phyloP scores from a whole-genome alignment of 2,329 filamentous ascomycete genomes.

The Fusarium stilboides region DNA sequence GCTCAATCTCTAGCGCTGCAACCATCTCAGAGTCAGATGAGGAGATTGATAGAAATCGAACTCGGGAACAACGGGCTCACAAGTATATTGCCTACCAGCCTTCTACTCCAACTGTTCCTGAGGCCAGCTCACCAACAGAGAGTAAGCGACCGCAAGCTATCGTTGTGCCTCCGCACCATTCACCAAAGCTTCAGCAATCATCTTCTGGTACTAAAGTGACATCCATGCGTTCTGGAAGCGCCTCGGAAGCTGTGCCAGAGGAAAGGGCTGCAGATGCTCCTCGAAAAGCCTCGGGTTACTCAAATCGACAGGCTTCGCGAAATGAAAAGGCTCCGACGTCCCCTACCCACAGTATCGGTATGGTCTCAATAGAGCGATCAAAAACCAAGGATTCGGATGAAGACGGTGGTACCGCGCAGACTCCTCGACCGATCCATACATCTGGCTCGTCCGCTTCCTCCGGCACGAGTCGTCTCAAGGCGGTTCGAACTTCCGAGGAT shows the following conservation, averaged over 20 bases:
- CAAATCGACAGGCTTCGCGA: constrained; percentile 41
- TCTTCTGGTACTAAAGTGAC: constrained; percentile 55
- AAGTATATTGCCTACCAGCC: constrained; percentile 46
- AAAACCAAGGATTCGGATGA: constrained; percentile 56
- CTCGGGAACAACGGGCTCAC: constrained; percentile 39
- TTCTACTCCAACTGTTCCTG: constrained; percentile 48
- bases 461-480: constrained; percentile 65
- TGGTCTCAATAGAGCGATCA: constrained; percentile 58
- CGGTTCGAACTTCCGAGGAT: constrained; percentile 72
- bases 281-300: constrained; percentile 49
- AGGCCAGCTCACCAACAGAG: constrained; percentile 38
- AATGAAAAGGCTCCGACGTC: constrained; percentile 45
- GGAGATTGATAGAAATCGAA: constrained; percentile 43
- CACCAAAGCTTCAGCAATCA: constrained; percentile 39
- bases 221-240: constrained; percentile 52
- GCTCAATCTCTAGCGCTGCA: constrained; percentile 48
- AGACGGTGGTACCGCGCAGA: constrained; percentile 46
- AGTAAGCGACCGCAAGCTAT: constrained; percentile 41
- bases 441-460: constrained; percentile 69
- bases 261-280: constrained; percentile 56
- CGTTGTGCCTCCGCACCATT: constrained; percentile 30
- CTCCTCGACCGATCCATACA: constrained; percentile 60
- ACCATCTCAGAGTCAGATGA: constrained; percentile 65
- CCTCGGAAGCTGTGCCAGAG: constrained; percentile 51
- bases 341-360: constrained; percentile 55